A percentile compares a stretch with the other conserved stretches of the same genome.
Conservation (phyloP, 164 flowering plant genomes). For the Aristolochia contorta region DNA sequence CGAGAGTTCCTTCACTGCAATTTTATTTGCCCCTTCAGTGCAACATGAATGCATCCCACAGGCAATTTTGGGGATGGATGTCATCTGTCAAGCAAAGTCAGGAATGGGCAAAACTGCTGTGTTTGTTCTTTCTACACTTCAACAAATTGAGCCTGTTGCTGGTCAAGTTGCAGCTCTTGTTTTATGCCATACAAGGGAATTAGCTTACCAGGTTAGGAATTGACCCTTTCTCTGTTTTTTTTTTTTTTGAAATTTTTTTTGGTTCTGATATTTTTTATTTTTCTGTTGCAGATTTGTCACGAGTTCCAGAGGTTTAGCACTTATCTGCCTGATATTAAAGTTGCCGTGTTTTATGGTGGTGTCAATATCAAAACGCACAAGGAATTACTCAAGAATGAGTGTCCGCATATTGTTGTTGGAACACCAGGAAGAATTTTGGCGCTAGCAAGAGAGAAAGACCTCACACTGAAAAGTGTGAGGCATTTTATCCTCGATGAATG, state of each 20-base stretch:
- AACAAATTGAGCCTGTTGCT: slow-evolving; percentile 85
- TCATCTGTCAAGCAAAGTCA: slow-evolving; percentile 96
- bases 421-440: slow-evolving; percentile 95
- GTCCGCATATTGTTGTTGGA: slow-evolving; percentile 97
- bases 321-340: slow-evolving; percentile 74
- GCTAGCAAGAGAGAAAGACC: slow-evolving; percentile 84
- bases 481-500: slow-evolving; percentile 98
- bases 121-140: slow-evolving; percentile 83
- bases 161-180: slow-evolving; percentile 98
- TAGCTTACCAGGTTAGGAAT: slow-evolving; percentile 81
- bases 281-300: slow-evolving; percentile 61
- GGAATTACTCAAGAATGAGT: slow-evolving; percentile 85
- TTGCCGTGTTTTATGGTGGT: slow-evolving; percentile 97
- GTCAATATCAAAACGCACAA: slow-evolving; percentile 80
- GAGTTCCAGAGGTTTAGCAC: slow-evolving; percentile 96
- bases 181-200: slow-evolving; percentile 92
- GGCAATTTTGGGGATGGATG: slow-evolving; percentile 98
- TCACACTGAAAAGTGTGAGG: slow-evolving; percentile 82
- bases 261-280: background rate
- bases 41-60: slow-evolving; percentile 99
- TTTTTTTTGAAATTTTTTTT: background rate
- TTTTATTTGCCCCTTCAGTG: slow-evolving; percentile 85
- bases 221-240: background rate
- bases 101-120: slow-evolving; percentile 99
- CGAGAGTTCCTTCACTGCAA: slow-evolving; percentile 39